Conservation (phyloP, 1,284 basidiomycete genomes). For the Cutaneotrichosporon daszewskae region DNA sequence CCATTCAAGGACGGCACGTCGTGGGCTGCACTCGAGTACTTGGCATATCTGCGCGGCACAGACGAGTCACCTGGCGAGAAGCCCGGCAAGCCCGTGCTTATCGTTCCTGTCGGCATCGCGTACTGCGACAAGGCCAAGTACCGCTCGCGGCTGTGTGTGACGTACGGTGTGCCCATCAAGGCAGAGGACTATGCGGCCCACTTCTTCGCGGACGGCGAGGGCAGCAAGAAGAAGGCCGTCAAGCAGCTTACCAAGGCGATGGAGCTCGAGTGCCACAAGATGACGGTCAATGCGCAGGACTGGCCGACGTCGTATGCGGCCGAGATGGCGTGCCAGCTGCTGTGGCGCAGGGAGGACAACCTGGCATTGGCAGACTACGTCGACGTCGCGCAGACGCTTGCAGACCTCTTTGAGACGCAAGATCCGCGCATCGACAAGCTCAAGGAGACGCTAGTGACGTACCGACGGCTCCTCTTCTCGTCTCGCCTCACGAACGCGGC, state of each 20-base stretch:
- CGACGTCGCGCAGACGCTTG: slow-evolving; percentile 76
- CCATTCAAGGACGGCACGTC: slow-evolving; percentile 93
- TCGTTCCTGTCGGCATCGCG: slow-evolving; percentile 81
- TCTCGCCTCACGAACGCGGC: slow-evolving; percentile 75
- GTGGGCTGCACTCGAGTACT: slow-evolving; percentile 91
- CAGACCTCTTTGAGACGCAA: slow-evolving; percentile 70
- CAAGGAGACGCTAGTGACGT: slow-evolving; percentile 68
- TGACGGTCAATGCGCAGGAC: slow-evolving; percentile 86
- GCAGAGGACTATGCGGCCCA: slow-evolving; percentile 69
- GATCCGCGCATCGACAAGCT: slow-evolving; percentile 58
- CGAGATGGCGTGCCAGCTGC: slow-evolving; percentile 78
- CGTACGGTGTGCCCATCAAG: slow-evolving; percentile 71
- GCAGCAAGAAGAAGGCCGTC: slow-evolving; percentile 69
- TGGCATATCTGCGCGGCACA: slow-evolving; percentile 61
- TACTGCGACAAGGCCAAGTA: slow-evolving; percentile 95
- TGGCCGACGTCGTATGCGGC: slow-evolving; percentile 85
- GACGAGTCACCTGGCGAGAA: slow-evolving; percentile 48
- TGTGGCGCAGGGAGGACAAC: slow-evolving; percentile 72
- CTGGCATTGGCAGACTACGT: slow-evolving; percentile 75
- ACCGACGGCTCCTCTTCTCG: slow-evolving; percentile 77
- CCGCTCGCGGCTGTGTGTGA: slow-evolving; percentile 58
- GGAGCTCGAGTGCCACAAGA: slow-evolving; percentile 62
- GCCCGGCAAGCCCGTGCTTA: slow-evolving; percentile 51
- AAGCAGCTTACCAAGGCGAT: slow-evolving; percentile 75
- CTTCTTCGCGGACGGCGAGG: slow-evolving; percentile 65